These are phyloP conservation scores for Didymella keratinophila DNA, from an alignment of 2,329 filamentous ascomycete genomes.

Conservation along the genomic window DNA sequence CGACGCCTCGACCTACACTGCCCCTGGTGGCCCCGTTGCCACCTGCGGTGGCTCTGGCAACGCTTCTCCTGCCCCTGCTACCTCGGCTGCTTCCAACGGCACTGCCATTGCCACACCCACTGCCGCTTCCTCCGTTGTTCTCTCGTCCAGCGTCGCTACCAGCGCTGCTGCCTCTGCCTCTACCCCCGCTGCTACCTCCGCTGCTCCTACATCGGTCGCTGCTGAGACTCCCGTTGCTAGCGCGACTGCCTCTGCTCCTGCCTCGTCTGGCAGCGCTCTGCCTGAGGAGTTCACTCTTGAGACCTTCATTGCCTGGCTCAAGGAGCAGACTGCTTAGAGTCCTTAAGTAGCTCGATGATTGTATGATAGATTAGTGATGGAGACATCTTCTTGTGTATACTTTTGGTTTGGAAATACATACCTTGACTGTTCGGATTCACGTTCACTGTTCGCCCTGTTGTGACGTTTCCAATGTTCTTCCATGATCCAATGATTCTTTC, in stretches of 20 bases:
- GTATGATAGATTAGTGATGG: not conserved
- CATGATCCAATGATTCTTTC: too few species aligned
- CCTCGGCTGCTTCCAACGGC: slow-evolving; percentile 21
- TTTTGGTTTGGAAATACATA: slow-evolving; percentile 9
- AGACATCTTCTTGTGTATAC: slow-evolving; percentile 20
- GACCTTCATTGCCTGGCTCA: slow-evolving; percentile 37
- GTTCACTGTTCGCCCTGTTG: not conserved
- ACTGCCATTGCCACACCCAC: slow-evolving; percentile 16
- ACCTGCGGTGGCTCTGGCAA: slow-evolving; percentile 35
- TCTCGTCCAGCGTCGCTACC: slow-evolving; percentile 13
- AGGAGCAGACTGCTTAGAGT: slow-evolving; percentile 27
- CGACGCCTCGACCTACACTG: slow-evolving; percentile 39
- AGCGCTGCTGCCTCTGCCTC: slow-evolving; percentile 4
- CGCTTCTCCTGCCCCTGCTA: slow-evolving; percentile 21
- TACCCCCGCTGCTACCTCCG: slow-evolving; percentile 9
- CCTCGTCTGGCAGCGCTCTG: slow-evolving; percentile 27
- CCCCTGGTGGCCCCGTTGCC: slow-evolving; percentile 41
- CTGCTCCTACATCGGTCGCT: slow-evolving; percentile 22
- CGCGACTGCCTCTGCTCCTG: slow-evolving; percentile 14
- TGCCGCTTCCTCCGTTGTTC: slow-evolving; percentile 14
- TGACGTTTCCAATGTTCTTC: not conserved
- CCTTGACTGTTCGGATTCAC: slow-evolving; percentile 6
- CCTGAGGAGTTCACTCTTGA: slow-evolving; percentile 36
- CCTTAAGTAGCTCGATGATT: not conserved
- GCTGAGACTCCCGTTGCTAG: slow-evolving; percentile 26